Conservation (phyloP, 106 monocot genomes). For the Allium fistulosum region DNA sequence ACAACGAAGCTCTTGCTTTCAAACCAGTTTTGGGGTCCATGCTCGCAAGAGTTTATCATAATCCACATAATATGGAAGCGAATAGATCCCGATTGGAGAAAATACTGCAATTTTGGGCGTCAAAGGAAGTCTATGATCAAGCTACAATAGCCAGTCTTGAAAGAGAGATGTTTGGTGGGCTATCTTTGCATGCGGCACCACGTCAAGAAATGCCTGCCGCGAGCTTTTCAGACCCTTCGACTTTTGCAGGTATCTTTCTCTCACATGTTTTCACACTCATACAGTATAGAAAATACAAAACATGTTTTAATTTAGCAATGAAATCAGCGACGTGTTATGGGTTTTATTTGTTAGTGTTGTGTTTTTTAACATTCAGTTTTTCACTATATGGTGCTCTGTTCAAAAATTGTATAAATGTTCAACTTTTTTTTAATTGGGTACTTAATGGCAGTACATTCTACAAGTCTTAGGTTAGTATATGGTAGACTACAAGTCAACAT, state of each 20-base stretch:
- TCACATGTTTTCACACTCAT: neutral
- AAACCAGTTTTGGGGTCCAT: slow-evolving; percentile 81
- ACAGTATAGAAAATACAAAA: neutral
- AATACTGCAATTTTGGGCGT: slow-evolving; percentile 86
- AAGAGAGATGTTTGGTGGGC: slow-evolving; percentile 64
- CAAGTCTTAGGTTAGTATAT: too few relatives aligned
- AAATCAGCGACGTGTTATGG: neutral
- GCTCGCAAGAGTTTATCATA: slow-evolving; percentile 79
- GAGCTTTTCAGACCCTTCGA: slow-evolving; percentile 24
- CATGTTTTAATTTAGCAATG: too few relatives aligned
- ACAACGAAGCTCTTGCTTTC: slow-evolving; percentile 87
- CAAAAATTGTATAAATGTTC: too few relatives aligned
- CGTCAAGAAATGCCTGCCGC: slow-evolving; percentile 16
- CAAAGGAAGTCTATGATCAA: slow-evolving; percentile 90
- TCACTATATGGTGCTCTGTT: too few relatives aligned
- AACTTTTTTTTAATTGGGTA: too few relatives aligned
- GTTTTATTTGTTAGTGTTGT: too few relatives aligned
- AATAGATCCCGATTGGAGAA: slow-evolving; percentile 70
- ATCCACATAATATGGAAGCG: slow-evolving; percentile 72
- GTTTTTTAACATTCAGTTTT: too few relatives aligned
- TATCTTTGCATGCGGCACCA: slow-evolving; percentile 11
- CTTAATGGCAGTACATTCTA: too few relatives aligned
- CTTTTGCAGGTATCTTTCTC: slow-evolving; percentile 28
- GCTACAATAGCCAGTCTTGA: slow-evolving; percentile 68
- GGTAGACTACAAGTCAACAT: too few relatives aligned